Conservation (phyloP, 1,284 basidiomycete species). For the Cryptococcus deneoformans region DNA sequence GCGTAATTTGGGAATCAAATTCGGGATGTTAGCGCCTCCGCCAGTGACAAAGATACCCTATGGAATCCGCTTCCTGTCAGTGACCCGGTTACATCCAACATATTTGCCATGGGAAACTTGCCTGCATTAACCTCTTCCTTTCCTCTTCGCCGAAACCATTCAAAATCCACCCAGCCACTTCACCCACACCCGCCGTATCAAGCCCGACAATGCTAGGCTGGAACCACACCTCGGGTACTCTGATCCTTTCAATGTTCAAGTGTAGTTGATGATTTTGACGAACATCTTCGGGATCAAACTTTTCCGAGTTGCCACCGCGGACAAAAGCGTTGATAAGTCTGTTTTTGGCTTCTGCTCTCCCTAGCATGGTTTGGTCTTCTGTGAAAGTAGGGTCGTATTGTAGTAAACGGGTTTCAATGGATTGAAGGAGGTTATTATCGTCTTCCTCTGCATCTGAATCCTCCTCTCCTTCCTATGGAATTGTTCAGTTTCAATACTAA, state of each 20-base stretch:
- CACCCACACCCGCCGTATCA: slow-evolving; percentile 90
- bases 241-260: slow-evolving; percentile 88
- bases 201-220: slow-evolving; percentile 90
- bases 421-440: slow-evolving; percentile 67
- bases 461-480: slow-evolving; percentile 66
- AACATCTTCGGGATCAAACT: slow-evolving; percentile 57
- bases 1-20: slow-evolving; percentile 66
- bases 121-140: slow-evolving; percentile 59
- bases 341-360: slow-evolving; percentile 74
- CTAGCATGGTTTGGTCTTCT: slow-evolving; percentile 74
- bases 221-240: slow-evolving; percentile 92
- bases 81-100: neutral
- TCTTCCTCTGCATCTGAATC: slow-evolving; percentile 97
- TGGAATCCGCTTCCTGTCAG: neutral
- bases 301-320: slow-evolving; percentile 56
- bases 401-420: slow-evolving; percentile 78
- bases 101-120: slow-evolving; percentile 24
- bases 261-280: slow-evolving; percentile 76
- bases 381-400: slow-evolving; percentile 81
- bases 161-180: slow-evolving; percentile 82
- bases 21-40: slow-evolving; percentile 69
- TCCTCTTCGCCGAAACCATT: slow-evolving; percentile 71
- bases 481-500: neutral
- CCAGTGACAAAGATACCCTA: slow-evolving; percentile 94
- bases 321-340: slow-evolving; percentile 81